These are phyloP conservation scores for Cyberlindnera bimundalis DNA, from an alignment of 805 yeast genomes.

Conservation along the genomic window DNA sequence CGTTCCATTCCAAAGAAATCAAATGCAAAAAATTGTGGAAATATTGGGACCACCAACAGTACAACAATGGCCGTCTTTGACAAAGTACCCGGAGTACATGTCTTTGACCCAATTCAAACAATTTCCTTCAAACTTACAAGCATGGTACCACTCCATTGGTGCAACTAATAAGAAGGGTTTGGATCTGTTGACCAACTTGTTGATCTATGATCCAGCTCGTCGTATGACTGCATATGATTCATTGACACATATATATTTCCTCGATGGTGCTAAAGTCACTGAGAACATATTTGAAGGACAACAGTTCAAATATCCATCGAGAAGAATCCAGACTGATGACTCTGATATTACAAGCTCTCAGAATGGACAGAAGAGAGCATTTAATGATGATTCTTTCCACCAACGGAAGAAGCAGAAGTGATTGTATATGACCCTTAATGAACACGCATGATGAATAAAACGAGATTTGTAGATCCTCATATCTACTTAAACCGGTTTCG, in stretches of 20 bases:
- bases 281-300: conserved; percentile 80
- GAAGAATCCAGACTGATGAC: conserved; percentile 86
- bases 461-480: too few relatives aligned
- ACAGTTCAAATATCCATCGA: conserved; percentile 70
- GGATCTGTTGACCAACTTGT: conserved; percentile 55
- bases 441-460: not conserved
- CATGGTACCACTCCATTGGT: conserved; percentile 86
- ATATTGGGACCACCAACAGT: conserved; percentile 86
- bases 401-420: conserved; percentile 27
- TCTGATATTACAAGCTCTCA: conserved; percentile 56
- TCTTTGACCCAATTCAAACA: conserved; percentile 55
- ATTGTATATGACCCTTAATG: not conserved
- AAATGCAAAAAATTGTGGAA: conserved; percentile 85
- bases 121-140: conserved; percentile 63
- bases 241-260: conserved; percentile 73
- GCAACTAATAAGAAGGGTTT: conserved; percentile 69
- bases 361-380: conserved; percentile 31
- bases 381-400: conserved; percentile 20
- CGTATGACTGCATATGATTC: conserved; percentile 79
- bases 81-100: conserved; percentile 79
- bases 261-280: conserved; percentile 62
- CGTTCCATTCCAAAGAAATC: conserved; percentile 93
- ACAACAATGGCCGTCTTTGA: conserved; percentile 75
- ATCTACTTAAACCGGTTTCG: too few relatives aligned
- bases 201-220: conserved; percentile 79